phyloP scores from a whole-genome alignment of 2,329 filamentous ascomycete genomes.

The Trichoderma atroviride region DNA sequence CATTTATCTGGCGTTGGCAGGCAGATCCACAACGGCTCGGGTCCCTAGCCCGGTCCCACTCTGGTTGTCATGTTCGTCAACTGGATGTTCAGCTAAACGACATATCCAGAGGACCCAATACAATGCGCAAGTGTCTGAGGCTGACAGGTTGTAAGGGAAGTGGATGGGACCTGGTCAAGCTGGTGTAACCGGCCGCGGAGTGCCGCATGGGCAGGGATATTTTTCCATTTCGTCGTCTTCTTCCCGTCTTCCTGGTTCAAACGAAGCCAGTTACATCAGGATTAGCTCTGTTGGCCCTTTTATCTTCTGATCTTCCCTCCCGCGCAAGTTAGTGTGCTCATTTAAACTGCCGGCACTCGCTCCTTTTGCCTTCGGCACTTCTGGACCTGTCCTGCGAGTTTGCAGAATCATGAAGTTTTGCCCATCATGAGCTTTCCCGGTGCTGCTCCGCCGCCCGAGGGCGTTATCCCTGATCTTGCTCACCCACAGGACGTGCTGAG shows the following conservation, averaged over 20 bases:
- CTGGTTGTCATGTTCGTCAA: not conserved
- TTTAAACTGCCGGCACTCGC: not conserved
- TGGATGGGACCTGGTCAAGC: too few species aligned
- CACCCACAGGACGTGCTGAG: constrained; percentile 35
- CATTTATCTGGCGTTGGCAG: not conserved
- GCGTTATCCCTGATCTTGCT: constrained; percentile 33
- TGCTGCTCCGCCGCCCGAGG: constrained; percentile 34
- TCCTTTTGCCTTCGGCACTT: not conserved
- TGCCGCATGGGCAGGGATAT: not conserved
- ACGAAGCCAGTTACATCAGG: not conserved
- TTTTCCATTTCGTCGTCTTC: not conserved
- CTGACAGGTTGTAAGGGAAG: not conserved
- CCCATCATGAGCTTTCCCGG: constrained; percentile 30
- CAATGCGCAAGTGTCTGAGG: not conserved
- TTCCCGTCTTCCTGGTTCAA: not conserved
- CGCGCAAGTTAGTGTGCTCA: not conserved
- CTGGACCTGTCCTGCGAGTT: not conserved
- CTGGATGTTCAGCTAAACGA: not conserved
- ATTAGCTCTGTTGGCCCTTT: not conserved
- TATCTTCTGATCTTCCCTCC: not conserved
- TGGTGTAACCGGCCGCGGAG: not conserved
- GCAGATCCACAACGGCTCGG: constrained; percentile 8
- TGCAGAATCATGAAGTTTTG: constrained; percentile 5
- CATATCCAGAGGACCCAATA: not conserved
- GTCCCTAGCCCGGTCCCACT: constrained; percentile 12